These are phyloP conservation scores for Xylariaceae sp. DNA, from an alignment of 2,329 filamentous ascomycete genomes.

Conservation along the genomic window DNA sequence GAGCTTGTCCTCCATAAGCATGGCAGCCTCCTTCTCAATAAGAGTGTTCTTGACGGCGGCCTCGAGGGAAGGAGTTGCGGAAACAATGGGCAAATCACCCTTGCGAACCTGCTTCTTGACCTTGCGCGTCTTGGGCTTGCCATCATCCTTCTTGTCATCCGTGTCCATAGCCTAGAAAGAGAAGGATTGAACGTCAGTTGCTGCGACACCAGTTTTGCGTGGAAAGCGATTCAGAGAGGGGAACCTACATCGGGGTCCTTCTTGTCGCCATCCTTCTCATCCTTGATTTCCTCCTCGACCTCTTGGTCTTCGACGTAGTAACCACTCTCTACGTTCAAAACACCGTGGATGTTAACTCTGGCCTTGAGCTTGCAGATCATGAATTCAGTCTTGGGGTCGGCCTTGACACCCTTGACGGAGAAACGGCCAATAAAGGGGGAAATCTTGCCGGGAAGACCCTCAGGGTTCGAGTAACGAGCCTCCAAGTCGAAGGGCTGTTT, in stretches of 20 bases:
- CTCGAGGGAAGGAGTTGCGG: slow-evolving; percentile 78
- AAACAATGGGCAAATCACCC: slow-evolving; percentile 83
- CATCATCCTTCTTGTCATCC: slow-evolving; percentile 59
- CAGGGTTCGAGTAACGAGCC: slow-evolving; percentile 85
- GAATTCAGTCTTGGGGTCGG: slow-evolving; percentile 89
- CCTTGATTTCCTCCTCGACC: slow-evolving; percentile 86
- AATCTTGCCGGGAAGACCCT: slow-evolving; percentile 78
- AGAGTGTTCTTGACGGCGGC: slow-evolving; percentile 58
- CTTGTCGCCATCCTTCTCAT: slow-evolving; percentile 54
- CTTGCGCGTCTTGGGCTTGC: slow-evolving; percentile 78
- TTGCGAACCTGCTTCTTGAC: slow-evolving; percentile 99
- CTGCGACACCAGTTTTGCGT: not conserved
- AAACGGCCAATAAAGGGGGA: slow-evolving; percentile 96
- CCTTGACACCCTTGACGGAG: slow-evolving; percentile 96
- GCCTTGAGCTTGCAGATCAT: slow-evolving; percentile 99
- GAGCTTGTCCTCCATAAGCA: slow-evolving; percentile 98
- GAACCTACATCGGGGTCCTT: slow-evolving; percentile 70
- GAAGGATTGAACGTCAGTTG: slow-evolving; percentile 7
- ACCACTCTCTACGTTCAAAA: slow-evolving; percentile 92
- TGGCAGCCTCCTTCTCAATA: slow-evolving; percentile 76
- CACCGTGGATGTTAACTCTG: slow-evolving; percentile 89
- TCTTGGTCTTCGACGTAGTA: slow-evolving; percentile 99
- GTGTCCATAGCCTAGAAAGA: slow-evolving; percentile 72
- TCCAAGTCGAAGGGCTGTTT: slow-evolving; percentile 97
- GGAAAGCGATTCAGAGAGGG: not conserved